Evolutionary conservation across 2,329 filamentous ascomycete genomes (phyloP), one percentile per base, ranked within the genome.

Genomic region (Pestalotiopsis sp.): DNA sequence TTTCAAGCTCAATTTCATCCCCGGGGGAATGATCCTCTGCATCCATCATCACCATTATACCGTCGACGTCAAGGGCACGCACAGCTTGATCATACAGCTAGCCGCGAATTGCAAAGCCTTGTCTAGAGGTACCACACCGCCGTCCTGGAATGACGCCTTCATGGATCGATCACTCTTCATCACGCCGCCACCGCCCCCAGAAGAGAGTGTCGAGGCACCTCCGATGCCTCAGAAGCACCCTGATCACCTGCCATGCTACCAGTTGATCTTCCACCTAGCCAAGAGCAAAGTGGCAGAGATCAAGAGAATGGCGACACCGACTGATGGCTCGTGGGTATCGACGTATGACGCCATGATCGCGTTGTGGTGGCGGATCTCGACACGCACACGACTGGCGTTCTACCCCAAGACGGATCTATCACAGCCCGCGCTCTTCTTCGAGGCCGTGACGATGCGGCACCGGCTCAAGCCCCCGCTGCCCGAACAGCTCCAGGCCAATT

Each of bases 291-390:
- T 45, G 17, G 27, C 64, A 14, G 25, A 58, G 17, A 11, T 66
- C 17, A 66, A 66, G 45, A 4, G 23, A 3, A 27, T 52, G 20
- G 64, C 64, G 5, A 57, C 31, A 6, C 27, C 64, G 4, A 58
- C 23, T 36, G 45, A 66, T 27, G 52, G 31, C 5, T 58, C 64
- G 1, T 66, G 64, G 64, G 14, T 66, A 31, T 66, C 64, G 13
- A 66, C 64, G 7, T 66, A 66, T 13, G 64, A 66, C n/a, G 64
- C 64, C 25, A 20, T 66, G 23, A 38, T 38, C 13, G 64, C 64
- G 9, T n/a, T 66, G 20, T 38, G 23, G 23, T 49, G 61, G 61
- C 23, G 61, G 14, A 64, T 49, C 7, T 64, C 40, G 20, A 25
- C 40, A 4, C 38, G 40, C 20, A 45, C 40, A 25, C 64, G 64